Base-by-base conservation (phyloP, 345 rosid species). In the Populus alba region DNA sequence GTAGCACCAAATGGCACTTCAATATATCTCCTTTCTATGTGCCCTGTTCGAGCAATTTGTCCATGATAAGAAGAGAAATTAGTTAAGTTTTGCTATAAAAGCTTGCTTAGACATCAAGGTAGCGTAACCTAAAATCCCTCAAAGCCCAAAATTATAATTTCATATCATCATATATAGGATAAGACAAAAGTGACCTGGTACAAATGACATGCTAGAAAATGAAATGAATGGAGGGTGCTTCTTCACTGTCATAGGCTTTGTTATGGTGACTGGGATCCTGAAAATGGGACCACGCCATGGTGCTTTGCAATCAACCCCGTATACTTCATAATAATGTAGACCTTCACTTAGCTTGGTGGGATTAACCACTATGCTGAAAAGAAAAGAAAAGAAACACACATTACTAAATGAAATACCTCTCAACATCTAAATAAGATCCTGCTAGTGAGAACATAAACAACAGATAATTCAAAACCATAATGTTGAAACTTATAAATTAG, bases 221-320 rank as follows among this genome's bases (percentile, higher is more conserved):
- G 97, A 85, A 77, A 92, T 81, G 77, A 85, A 78, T 29, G 97
- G 98, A 75, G 98, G 97, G 65, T 83, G 90, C 78, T 61, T 85
- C 78, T 68, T 74, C 77, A 94, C 84, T 69, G 85, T 82, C 82
- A 77, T 85, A 68, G 99, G 97, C 88, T 94, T 94, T 82, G 92
- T 89, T 81, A 96, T 86, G 23, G 99, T 94, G 68, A 94, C 84
- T 43, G 98, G 97, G 74, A 94, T 89, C 88, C 92, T 90, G 87
- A 96, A 96, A 85, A 96, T 81, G 71, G 95, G 90, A 70, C 99
- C 99, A 68, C 95, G 95, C 94, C 92, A 87, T 75, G 97, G 97
- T 23, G 95, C 92, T 89, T 90, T 92, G 89, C 95, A 94, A 84
- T 96, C 99, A 89, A 94, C 81, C 51, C 97, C 99, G 84, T 87